Percentiles rank a stretch among this genome's conserved stretches.
phyloP scores from a whole-genome alignment of 2,329 filamentous ascomycete species.

The Aspergillus sergii region DNA sequence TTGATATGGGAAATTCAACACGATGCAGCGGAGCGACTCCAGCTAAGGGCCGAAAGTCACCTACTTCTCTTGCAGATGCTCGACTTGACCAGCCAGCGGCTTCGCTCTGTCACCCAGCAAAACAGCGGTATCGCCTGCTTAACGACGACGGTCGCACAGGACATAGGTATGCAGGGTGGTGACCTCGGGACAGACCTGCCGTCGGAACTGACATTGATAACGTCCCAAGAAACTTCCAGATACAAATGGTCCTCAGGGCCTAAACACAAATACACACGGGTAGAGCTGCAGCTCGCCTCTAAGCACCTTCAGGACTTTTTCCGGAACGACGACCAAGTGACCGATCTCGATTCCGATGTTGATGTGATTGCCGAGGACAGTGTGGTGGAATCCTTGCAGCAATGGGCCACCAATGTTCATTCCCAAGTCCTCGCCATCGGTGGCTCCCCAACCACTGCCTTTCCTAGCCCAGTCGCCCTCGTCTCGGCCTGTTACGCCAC shows the following conservation, averaged over 20 bases:
- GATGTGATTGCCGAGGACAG: constrained; percentile 31
- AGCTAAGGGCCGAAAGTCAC: constrained; percentile 29
- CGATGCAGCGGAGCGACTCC: constrained; percentile 31
- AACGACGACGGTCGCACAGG: constrained; percentile 32
- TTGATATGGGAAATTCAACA: constrained; percentile 43
- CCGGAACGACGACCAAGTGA: constrained; percentile 37
- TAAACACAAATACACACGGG: constrained; percentile 37
- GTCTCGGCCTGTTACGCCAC: constrained; percentile 39
- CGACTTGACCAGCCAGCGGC: constrained; percentile 25
- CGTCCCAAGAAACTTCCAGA: constrained; percentile 27
- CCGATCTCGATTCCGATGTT: constrained; percentile 30
- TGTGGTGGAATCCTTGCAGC: constrained; percentile 32
- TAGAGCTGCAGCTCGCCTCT: constrained; percentile 38
- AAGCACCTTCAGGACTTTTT: constrained; percentile 40
- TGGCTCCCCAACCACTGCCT: constrained; percentile 28
- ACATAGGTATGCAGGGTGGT: constrained; percentile 31
- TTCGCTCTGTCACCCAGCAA: constrained; percentile 28
- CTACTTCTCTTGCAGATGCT: constrained; percentile 31
- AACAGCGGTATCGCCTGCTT: constrained; percentile 35
- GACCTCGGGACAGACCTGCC: constrained; percentile 10
- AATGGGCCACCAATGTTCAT: constrained; percentile 36
- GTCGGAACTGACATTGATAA: constrained; percentile 18
- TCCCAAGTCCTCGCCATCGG: constrained; percentile 39
- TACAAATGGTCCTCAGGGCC: constrained; percentile 34
- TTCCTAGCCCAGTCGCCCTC: constrained; percentile 31